These are phyloP conservation scores for Trametes cingulata DNA, from an alignment of 768 basidiomycete genomes.

Conservation along the genomic window DNA sequence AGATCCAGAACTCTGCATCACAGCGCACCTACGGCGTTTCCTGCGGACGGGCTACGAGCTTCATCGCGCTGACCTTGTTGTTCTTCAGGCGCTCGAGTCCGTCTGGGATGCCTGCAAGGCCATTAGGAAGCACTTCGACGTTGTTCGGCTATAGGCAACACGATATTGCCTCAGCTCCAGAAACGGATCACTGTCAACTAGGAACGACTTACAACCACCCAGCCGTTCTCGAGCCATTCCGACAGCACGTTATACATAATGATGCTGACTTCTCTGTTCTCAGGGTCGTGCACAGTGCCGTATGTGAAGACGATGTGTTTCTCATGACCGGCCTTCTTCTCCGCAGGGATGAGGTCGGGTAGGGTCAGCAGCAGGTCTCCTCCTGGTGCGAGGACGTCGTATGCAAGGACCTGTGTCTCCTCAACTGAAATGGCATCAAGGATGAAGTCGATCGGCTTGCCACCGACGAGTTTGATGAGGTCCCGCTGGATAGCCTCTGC, in stretches of 20 bases:
- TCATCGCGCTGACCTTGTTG: conserved; percentile 28
- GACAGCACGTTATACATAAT: conserved; percentile 20
- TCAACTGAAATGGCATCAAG: conserved; percentile 25
- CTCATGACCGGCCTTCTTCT: conserved; percentile 16
- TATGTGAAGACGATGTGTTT: conserved; percentile 12
- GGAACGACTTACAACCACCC: conserved; percentile 10
- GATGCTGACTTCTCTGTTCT: conserved; percentile 15
- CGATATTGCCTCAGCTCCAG: no score
- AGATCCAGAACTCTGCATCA: no score
- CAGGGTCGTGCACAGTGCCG: conserved; percentile 10
- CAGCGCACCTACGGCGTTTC: conserved; percentile 27
- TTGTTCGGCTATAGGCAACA: conserved; percentile 27
- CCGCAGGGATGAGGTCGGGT: conserved; percentile 1
- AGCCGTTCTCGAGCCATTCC: conserved; percentile 10
- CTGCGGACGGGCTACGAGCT: conserved; percentile 28
- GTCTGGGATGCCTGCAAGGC: conserved; percentile 25
- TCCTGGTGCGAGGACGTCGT: conserved; percentile 22
- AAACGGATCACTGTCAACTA: no score
- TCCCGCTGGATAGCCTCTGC: conserved; percentile 2
- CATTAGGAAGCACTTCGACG: conserved; percentile 29
- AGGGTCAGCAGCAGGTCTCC: conserved; percentile 23
- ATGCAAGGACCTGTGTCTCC: conserved; percentile 25
- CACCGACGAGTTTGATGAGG: conserved; percentile 13
- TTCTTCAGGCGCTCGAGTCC: conserved; percentile 25
- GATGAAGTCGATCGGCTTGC: conserved; percentile 22